Conservation (phyloP, 768 basidiomycete species). For the Lepiota venenata region DNA sequence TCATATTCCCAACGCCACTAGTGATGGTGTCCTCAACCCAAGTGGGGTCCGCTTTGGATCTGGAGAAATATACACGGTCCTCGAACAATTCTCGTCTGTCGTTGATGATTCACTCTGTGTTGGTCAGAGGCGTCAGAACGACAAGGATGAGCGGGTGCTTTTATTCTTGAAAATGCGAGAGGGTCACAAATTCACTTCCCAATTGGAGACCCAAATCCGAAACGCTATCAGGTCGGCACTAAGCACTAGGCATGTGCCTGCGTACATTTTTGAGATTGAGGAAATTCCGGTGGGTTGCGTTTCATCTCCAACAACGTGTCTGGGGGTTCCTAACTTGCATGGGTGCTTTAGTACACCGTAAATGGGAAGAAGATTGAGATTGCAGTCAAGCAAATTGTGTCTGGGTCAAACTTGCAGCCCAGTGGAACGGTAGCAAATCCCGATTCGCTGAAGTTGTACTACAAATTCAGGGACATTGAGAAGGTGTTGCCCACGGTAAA, state of each 20-base stretch:
- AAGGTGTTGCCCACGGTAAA: slow-evolving; percentile 12
- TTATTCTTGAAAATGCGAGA: slow-evolving; percentile 66
- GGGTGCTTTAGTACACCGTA: slow-evolving; percentile 55
- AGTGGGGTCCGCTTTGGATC: slow-evolving; percentile 82
- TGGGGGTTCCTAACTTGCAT: background rate
- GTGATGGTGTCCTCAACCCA: slow-evolving; percentile 75
- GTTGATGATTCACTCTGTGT: slow-evolving; percentile 74
- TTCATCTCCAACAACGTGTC: background rate
- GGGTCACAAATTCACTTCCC: slow-evolving; percentile 39
- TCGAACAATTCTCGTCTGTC: slow-evolving; percentile 50
- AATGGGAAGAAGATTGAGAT: slow-evolving; percentile 82
- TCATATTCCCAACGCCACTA: slow-evolving; percentile 17
- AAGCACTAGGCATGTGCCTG: slow-evolving; percentile 75
- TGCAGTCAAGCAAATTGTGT: slow-evolving; percentile 74
- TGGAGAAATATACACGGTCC: slow-evolving; percentile 73
- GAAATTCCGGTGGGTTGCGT: slow-evolving; percentile 62
- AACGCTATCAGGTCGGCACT: slow-evolving; percentile 53
- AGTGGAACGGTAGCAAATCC: slow-evolving; percentile 78
- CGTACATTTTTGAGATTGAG: slow-evolving; percentile 57
- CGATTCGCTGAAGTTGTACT: slow-evolving; percentile 59
- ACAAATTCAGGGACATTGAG: slow-evolving; percentile 57
- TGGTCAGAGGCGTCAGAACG: slow-evolving; percentile 59
- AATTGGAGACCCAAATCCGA: slow-evolving; percentile 48
- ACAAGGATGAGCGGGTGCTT: slow-evolving; percentile 71
- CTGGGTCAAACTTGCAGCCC: slow-evolving; percentile 58